Base-by-base conservation (phyloP, 1,139 yeast species). In the Oligophagozyma castellii region DNA sequence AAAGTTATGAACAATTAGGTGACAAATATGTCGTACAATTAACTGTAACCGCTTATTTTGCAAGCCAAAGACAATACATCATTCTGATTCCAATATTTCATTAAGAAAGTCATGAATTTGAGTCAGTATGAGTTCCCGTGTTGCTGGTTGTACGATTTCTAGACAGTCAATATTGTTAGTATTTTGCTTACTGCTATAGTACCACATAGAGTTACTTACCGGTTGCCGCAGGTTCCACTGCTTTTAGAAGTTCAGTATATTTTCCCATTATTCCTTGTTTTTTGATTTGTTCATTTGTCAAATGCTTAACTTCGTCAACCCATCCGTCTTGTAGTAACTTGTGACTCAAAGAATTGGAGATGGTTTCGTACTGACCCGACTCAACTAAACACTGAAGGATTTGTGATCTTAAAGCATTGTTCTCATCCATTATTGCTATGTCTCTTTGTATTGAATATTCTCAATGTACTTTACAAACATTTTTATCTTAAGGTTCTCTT, bases 251-350 rank as follows among this genome's bases (percentile, higher is more conserved):
- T 27, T 64, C 61, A 12, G 66, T 70, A 38, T 77, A 74, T 6
- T 42, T 33, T 57, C 28, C 51, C 51, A 32, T 56, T 5, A 42
- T 34, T 57, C 28, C 51, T 51, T 33, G 56, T 50, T 34, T 55
- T 54, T 28, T 55, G 48, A 42, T 61, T 46, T 33, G 65, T 46
- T 49, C 59, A 21, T 46, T 56, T 3, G 92, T 77, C 31, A 77
- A 43, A 29, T 63, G 68, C 31, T 70, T 63, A 19, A 84, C 73
- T 35, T 75, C 67, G 42, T 81, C 93, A 41, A 71, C 73, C 95
- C 95, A 86, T 5, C 95, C 95, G 2, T 75, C 65, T 46, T 79
- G 79, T 34, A 71, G 65, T 16, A 86, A 64, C 45, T 70, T 70
- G 32, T 74, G 63, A 42, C 73, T 72, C 34, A 84, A 58, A 31